Evolutionary conservation across 768 basidiomycete species (phyloP), one percentile per base, ranked within the genome.

Genomic region (Daedaleopsis nitida): DNA sequence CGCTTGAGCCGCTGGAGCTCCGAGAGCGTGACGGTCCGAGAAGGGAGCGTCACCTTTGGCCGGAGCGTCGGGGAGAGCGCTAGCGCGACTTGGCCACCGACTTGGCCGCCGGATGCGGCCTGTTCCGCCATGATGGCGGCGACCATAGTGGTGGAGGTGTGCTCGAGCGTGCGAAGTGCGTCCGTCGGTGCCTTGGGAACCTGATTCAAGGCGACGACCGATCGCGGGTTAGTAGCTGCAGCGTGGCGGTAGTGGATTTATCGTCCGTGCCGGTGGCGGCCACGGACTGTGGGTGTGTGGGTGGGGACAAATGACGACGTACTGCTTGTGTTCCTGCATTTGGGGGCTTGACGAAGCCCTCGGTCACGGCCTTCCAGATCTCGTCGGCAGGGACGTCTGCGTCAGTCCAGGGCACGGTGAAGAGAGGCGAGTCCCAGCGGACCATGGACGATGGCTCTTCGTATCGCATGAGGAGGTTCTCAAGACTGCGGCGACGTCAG

Each of bases 381-480:
- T 83, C 82, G 9, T 86, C 80, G 14, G 79, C 80, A 4, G 91
- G 88, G 10, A 89, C 72, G 32, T 80, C 78, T 16, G 84, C 78
- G 61, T 94, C 93, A 32, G 83, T 81, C 84, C 88, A 93, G 5
- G 87, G 76, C 1, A 97, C 76, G 1, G 92, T 94, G 72, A 97
- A 92, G 44, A 98, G 81, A 0, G 97, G 96, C 0, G 96, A 92
- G 73, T 99, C 96, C 96, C 96, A 99, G 52, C 96, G 86, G n/a
- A 92, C 96, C 90, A 96, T 96, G 5, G 95, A 96, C 0, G 93
- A 95, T 0, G 97, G 97, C 68, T 98, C 97, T 76, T 99, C 97
- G 67, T 87, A 98, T 53, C 96, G 82, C 69, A 88, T 79, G 38
- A 98, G 74, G 3, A 99, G 83, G 72, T 94, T 95, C 49, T 94